phyloP scores from a whole-genome alignment of 371 early-diverging fungal genomes.

The Mortierella sp. region DNA sequence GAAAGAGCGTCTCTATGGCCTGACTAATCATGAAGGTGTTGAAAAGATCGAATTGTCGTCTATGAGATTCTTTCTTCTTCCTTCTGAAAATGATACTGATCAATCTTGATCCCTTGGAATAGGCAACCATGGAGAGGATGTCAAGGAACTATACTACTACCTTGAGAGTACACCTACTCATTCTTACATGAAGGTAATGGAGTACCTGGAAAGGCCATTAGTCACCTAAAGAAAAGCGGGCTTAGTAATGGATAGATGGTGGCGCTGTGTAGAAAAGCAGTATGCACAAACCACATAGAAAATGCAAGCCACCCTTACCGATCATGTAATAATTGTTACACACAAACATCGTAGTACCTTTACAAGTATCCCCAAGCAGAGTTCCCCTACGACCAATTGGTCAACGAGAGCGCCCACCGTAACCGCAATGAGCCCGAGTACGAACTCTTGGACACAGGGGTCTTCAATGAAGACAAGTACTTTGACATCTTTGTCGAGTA shows the following conservation, averaged over 20 bases:
- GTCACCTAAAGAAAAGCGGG: too few species aligned
- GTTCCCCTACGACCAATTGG: slow-evolving; percentile 48
- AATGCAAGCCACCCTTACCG: not conserved
- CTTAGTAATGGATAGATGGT: too few species aligned
- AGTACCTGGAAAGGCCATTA: too few species aligned
- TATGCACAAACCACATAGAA: not conserved
- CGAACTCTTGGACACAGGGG: slow-evolving; percentile 46
- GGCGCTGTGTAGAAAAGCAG: too few species aligned
- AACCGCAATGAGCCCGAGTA: slow-evolving; percentile 37
- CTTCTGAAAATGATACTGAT: not conserved
- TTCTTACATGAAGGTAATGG: slow-evolving; percentile 53
- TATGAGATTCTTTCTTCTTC: not conserved
- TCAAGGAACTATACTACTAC: slow-evolving; percentile 55
- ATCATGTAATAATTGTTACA: not conserved
- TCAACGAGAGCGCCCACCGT: slow-evolving; percentile 20
- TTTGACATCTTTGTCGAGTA: slow-evolving; percentile 56
- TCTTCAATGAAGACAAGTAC: slow-evolving; percentile 51
- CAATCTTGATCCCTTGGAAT: not conserved
- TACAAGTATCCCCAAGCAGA: slow-evolving; percentile 54
- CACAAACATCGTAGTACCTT: slow-evolving; percentile 22
- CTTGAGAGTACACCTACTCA: slow-evolving; percentile 50
- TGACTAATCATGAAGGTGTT: slow-evolving; percentile 53
- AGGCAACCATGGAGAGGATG: slow-evolving; percentile 57
- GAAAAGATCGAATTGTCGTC: not conserved
- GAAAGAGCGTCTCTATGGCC: slow-evolving; percentile 53